These are phyloP conservation scores for Syzygium aromaticum DNA, from an alignment of 345 rosid species.

Conservation along the genomic window DNA sequence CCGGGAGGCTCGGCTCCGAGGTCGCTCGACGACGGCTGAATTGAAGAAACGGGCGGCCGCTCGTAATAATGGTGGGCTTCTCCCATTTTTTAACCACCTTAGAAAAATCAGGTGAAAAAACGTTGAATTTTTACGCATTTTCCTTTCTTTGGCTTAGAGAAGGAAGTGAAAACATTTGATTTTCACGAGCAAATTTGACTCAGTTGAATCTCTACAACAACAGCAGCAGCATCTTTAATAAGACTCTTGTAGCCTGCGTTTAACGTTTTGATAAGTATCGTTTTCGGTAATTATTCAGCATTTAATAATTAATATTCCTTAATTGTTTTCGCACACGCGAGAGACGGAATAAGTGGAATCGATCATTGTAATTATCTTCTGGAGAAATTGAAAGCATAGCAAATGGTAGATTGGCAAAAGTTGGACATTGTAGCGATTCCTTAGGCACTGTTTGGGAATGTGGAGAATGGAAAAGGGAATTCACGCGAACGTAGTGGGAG, in stretches of 20 bases:
- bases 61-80: neutral
- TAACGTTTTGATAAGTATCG: neutral
- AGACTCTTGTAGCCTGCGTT: neutral
- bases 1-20: constrained; percentile 16
- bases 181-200: neutral
- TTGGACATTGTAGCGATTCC: neutral
- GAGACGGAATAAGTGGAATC: neutral
- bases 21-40: constrained; percentile 1
- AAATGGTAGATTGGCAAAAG: neutral
- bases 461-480: too few species aligned
- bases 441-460: neutral
- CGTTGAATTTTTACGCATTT: neutral
- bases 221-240: neutral
- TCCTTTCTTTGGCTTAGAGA: neutral
- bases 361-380: neutral
- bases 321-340: neutral
- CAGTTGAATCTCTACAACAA: neutral
- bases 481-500: neutral
- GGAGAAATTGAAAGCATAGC: neutral
- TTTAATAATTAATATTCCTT: neutral
- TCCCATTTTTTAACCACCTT: neutral
- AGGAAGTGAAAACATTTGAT: neutral
- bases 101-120: neutral
- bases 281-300: neutral
- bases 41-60: neutral